Evolutionary conservation across 2,329 filamentous ascomycete species (phyloP), one percentile per base, ranked within the genome.

Genomic region (Zalaria obscura): DNA sequence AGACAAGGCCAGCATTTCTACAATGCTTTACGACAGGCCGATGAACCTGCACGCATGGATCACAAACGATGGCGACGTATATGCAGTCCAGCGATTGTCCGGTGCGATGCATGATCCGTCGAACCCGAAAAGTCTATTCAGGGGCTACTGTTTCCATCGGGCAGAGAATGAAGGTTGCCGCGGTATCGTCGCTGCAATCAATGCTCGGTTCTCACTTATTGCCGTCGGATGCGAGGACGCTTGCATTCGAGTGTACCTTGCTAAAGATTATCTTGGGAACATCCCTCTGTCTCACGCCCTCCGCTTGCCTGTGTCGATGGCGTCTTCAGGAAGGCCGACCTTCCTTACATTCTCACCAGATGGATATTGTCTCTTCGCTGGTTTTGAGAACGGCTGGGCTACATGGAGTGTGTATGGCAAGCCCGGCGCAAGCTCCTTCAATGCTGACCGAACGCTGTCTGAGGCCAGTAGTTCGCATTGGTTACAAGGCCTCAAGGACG

Each of bases 401-500:
- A 89, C 80, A 37, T 98, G 89, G 89, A 96, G 89, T 58, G 91
- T 96, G 32, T 98, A 93, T 61, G 91, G 91, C 29, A 95, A 94
- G 60, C 73, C 81, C 2, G 80, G 87, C 9, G 87, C 82, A 42
- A 85, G 78, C 51, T 94, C 85, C 55, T 96, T 96, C 57, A 70
- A 73, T 5, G 70, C 75, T 8, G 83, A 93, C 52, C 66, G 69
- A 26, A 62, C 65, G 2, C 67, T 86, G 32, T 76, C 79, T 2
- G 64, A 72, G 38, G 64, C 65, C 5, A 89, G 91, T 53, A 73
- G 72, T 27, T 89, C 98, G 55, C 72, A 75, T 36, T 96, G 89
- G 86, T 69, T 96, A n/a, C 70, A 73, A 4, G 85, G 88, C 3
- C 70, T 94, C 25, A 72, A 69, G 18, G 77, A 83, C 50, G 87